Conservation (phyloP, 2,329 filamentous ascomycete species). For the Polychaeton citri region DNA sequence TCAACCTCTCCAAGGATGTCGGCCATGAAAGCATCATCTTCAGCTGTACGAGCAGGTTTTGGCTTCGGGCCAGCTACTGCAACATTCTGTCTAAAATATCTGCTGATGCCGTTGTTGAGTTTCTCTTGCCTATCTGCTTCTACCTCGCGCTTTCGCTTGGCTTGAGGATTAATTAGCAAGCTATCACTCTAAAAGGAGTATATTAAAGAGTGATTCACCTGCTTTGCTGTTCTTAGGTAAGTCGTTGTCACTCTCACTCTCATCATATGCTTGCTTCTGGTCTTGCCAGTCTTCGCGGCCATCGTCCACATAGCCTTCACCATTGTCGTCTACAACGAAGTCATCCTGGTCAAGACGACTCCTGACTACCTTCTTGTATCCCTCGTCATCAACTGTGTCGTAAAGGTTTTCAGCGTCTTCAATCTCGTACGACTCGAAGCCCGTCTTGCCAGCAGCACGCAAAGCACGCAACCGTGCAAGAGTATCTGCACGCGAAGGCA, state of each 20-base stretch:
- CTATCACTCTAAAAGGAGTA: not conserved
- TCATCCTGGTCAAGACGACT: slow-evolving; percentile 84
- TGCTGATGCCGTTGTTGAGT: slow-evolving; percentile 81
- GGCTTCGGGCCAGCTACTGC: slow-evolving; percentile 54
- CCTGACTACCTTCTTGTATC: slow-evolving; percentile 91
- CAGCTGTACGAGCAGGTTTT: slow-evolving; percentile 49
- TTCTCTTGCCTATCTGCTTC: slow-evolving; percentile 75
- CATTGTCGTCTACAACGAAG: slow-evolving; percentile 97
- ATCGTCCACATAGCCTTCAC: slow-evolving; percentile 91
- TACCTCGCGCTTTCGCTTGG: slow-evolving; percentile 78
- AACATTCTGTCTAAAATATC: slow-evolving; percentile 78
- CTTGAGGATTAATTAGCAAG: slow-evolving; percentile 29
- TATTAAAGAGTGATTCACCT: slow-evolving; percentile 22
- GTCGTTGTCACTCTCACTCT: slow-evolving; percentile 66
- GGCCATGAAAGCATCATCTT: slow-evolving; percentile 77
- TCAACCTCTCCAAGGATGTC: slow-evolving; percentile 81
- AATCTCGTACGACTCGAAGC: slow-evolving; percentile 74
- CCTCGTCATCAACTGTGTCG: slow-evolving; percentile 91
- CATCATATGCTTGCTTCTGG: slow-evolving; percentile 45
- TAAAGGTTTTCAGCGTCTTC: slow-evolving; percentile 76
- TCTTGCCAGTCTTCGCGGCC: slow-evolving; percentile 90
- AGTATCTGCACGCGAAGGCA: slow-evolving; percentile 21
- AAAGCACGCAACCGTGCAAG: slow-evolving; percentile 70
- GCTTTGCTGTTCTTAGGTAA: slow-evolving; percentile 44
- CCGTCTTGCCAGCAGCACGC: slow-evolving; percentile 80